Percentiles rank a stretch among this genome's conserved stretches.
These are phyloP conservation scores for Geotrichum ghanense DNA, from an alignment of 805 yeast species.

Conservation along the genomic window DNA sequence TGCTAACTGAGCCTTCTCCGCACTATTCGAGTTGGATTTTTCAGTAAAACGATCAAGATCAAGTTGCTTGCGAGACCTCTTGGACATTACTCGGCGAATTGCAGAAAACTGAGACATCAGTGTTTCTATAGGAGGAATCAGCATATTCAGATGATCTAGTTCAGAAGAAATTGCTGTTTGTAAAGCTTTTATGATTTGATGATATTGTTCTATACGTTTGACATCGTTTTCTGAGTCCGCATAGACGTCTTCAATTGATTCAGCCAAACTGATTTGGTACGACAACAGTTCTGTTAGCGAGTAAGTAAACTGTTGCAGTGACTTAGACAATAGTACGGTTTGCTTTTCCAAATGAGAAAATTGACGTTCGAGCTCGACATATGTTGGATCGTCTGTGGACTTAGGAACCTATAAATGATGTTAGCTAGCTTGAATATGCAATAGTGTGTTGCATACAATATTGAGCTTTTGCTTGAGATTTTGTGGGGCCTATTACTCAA, in stretches of 20 bases:
- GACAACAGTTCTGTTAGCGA: conserved; percentile 91
- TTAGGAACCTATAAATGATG: conserved; percentile 18
- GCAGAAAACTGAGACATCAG: conserved; percentile 66
- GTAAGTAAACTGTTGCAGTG: conserved; percentile 76
- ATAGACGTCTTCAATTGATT: conserved; percentile 89
- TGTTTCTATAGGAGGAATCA: conserved; percentile 87
- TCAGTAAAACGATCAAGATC: conserved; percentile 83
- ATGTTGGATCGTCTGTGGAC: conserved; percentile 70
- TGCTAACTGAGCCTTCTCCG: conserved; percentile 79
- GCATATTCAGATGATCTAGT: conserved; percentile 77
- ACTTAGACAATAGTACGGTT: conserved; percentile 81
- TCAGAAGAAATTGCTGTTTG: conserved; percentile 85
- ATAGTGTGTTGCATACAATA: conserved; percentile 38
- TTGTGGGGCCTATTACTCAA: conserved; percentile 59
- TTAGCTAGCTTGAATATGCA: background rate
- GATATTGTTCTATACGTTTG: conserved; percentile 82
- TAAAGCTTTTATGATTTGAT: conserved; percentile 75
- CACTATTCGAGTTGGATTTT: conserved; percentile 73
- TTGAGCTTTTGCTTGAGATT: conserved; percentile 79
- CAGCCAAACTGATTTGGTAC: conserved; percentile 90
- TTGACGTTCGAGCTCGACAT: conserved; percentile 90
- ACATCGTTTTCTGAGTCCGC: conserved; percentile 93
- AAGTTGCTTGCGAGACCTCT: conserved; percentile 89
- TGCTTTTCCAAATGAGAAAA: conserved; percentile 85
- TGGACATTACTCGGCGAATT: conserved; percentile 87